phyloP scores from a whole-genome alignment of 192 early-diverging fungal species.

The Coemansia umbellata region DNA sequence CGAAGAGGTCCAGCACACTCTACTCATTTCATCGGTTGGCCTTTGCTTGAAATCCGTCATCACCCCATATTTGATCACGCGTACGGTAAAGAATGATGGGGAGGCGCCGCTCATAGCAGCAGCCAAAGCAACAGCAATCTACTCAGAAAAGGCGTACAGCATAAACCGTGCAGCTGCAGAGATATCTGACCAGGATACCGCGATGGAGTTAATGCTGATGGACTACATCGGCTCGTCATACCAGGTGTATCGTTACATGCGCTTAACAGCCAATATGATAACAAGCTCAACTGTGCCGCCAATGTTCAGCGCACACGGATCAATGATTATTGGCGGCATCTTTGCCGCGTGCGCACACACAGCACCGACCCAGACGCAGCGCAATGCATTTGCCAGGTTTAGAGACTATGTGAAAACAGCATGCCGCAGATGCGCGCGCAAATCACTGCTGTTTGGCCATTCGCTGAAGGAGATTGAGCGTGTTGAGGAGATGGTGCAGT shows the following conservation, averaged over 20 bases:
- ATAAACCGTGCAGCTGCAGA: background rate
- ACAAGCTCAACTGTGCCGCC: conserved; percentile 18
- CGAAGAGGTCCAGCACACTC: conserved; percentile 26
- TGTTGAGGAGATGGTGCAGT: conserved; percentile 34
- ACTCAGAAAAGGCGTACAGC: background rate
- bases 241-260: conserved; percentile 15
- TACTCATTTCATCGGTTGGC: conserved; percentile 29
- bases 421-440: background rate
- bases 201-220: conserved; percentile 9
- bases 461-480: conserved; percentile 21
- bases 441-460: conserved; percentile 21
- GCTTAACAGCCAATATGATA: conserved; percentile 3
- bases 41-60: conserved; percentile 33
- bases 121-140: background rate
- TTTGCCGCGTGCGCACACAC: conserved; percentile 35
- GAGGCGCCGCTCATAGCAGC: conserved; percentile 2
- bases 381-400: conserved; percentile 1
- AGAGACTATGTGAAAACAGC: background rate
- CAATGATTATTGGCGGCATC: conserved; percentile 36
- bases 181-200: conserved; percentile 4
- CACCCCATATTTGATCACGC: conserved; percentile 34
- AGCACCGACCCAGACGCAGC: conserved; percentile 17
- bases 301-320: conserved; percentile 40
- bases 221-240: conserved; percentile 22
- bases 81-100: background rate